These are phyloP conservation scores for Dorcoceras hygrometricum DNA, from an alignment of 257 asterid genomes.

Conservation along the genomic window DNA sequence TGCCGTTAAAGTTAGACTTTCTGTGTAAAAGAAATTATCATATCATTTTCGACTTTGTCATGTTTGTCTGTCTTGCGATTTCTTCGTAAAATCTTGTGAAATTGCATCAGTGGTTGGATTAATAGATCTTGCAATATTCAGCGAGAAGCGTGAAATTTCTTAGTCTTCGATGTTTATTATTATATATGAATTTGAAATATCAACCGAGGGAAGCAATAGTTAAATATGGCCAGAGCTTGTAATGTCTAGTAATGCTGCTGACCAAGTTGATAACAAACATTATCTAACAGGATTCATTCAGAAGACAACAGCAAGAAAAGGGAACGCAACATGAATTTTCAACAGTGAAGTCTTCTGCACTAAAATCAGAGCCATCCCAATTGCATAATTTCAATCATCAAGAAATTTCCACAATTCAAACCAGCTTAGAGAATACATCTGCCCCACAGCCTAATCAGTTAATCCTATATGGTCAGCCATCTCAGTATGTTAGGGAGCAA, in stretches of 20 bases:
- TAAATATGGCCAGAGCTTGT: not conserved
- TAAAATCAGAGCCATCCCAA: slow-evolving; percentile 36
- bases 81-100: not conserved
- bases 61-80: not conserved
- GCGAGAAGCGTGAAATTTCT: too few species aligned
- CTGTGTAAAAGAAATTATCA: too few species aligned
- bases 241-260: slow-evolving; percentile 2
- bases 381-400: slow-evolving; percentile 20
- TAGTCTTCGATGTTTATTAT: too few species aligned
- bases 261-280: not conserved
- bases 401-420: slow-evolving; percentile 25
- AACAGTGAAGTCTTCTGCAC: slow-evolving; percentile 21
- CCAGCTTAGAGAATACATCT: slow-evolving; percentile 27
- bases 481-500: slow-evolving; percentile 44
- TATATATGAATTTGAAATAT: not conserved
- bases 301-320: slow-evolving; percentile 33
- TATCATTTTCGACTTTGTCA: not conserved
- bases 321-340: slow-evolving; percentile 35
- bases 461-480: slow-evolving; percentile 29
- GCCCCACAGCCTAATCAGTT: not conserved
- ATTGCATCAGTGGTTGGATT: not conserved
- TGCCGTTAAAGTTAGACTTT: too few species aligned
- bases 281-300: slow-evolving; percentile 43
- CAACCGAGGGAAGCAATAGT: not conserved
- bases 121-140: not conserved